These are phyloP conservation scores for Asterochloris erici DNA, from an alignment of 139 green algal species.

Conservation along the genomic window DNA sequence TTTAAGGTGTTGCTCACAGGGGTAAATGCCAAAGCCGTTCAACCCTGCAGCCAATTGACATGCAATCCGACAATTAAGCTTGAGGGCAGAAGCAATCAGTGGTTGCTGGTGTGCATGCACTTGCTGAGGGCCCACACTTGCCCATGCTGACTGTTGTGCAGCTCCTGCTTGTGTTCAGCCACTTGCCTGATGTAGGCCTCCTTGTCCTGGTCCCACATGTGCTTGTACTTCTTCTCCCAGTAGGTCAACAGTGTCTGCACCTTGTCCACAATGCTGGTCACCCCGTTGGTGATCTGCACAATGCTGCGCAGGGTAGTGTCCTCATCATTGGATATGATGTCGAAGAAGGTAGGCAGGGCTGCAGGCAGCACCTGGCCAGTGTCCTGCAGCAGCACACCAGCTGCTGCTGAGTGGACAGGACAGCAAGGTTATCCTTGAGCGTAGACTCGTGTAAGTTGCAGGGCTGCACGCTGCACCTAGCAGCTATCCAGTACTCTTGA, in stretches of 20 bases:
- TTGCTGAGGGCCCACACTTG: too few species aligned
- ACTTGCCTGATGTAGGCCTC: constrained; percentile 68
- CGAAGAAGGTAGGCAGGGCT: constrained; percentile 56
- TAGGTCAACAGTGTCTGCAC: constrained; percentile 68
- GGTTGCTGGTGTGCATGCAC: neutral
- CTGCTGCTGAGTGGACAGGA: too few species aligned
- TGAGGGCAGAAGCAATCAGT: neutral
- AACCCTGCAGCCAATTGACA: too few species aligned
- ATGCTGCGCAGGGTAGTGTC: constrained; percentile 76
- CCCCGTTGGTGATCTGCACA: constrained; percentile 69
- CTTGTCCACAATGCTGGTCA: constrained; percentile 78
- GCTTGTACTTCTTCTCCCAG: constrained; percentile 91
- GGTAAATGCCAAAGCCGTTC: too few species aligned
- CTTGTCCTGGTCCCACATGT: constrained; percentile 88
- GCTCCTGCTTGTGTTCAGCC: too few species aligned
- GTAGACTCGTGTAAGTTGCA: too few species aligned
- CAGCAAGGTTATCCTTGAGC: too few species aligned
- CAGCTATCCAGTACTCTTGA: too few species aligned
- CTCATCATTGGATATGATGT: constrained; percentile 71
- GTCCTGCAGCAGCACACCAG: constrained; percentile 19
- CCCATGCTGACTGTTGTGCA: too few species aligned
- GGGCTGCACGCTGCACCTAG: too few species aligned
- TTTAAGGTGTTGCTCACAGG: too few species aligned
- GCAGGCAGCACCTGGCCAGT: constrained; percentile 30
- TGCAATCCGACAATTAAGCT: too few species aligned